These are phyloP conservation scores for Earliella scabrosa DNA, from an alignment of 1,284 basidiomycete species.

Conservation along the genomic window DNA sequence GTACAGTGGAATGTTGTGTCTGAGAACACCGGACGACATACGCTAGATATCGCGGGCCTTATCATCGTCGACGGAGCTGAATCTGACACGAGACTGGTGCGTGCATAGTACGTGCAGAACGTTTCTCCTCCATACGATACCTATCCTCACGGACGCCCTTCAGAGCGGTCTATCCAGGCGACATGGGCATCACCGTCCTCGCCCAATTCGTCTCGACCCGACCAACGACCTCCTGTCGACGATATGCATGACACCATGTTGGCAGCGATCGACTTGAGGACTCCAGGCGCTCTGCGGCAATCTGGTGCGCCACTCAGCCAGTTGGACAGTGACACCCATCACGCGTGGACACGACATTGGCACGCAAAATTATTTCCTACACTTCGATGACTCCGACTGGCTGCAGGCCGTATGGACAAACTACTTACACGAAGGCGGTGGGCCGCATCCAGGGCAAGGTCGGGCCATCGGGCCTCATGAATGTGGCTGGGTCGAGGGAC, in stretches of 20 bases:
- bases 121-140: background rate
- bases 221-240: slow-evolving; percentile 61
- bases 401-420: slow-evolving; percentile 50
- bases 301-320: slow-evolving; percentile 62
- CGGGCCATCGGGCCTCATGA: slow-evolving; percentile 48
- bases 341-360: slow-evolving; percentile 51
- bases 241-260: slow-evolving; percentile 57
- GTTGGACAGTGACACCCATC: slow-evolving; percentile 47
- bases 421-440: slow-evolving; percentile 53
- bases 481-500: slow-evolving; percentile 51
- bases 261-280: slow-evolving; percentile 60
- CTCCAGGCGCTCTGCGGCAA: slow-evolving; percentile 59
- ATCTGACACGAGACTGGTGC: slow-evolving; percentile 48
- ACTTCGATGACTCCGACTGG: slow-evolving; percentile 51
- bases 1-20: slow-evolving; percentile 64
- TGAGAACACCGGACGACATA: slow-evolving; percentile 54
- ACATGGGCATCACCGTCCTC: slow-evolving; percentile 68
- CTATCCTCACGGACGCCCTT: background rate
- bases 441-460: slow-evolving; percentile 49
- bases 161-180: slow-evolving; percentile 65
- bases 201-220: slow-evolving; percentile 63
- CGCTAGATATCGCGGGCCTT: slow-evolving; percentile 57
- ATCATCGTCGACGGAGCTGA: slow-evolving; percentile 70
- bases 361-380: slow-evolving; percentile 49
- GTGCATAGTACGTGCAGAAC: background rate